Base-by-base conservation (phyloP, 2,329 filamentous ascomycete genomes). In the Fusarium goolgardi region DNA sequence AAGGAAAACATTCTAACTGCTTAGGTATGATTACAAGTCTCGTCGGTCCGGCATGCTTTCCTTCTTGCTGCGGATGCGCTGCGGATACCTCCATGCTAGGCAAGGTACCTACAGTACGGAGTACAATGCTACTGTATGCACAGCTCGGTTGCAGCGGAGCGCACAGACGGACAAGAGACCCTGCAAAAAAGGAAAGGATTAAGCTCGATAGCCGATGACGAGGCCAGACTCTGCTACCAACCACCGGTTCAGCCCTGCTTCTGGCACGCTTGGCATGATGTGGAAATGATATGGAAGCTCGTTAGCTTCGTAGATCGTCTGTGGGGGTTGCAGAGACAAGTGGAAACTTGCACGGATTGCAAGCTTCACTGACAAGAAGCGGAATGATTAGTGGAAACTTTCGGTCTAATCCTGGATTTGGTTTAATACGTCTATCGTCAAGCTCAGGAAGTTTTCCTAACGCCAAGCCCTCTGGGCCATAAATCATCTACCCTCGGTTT, bases 301-400 rank as follows among this genome's bases (percentile, higher is more conserved):
- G 58, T 57, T 61, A 65, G 62, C 31, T 51, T 62, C 35, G 45
- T 25, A 59, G 61, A 64, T 65, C 62, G 21, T 49, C 46, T 66
- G 63, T 45, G 63, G 63, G 63, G 63, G 52, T 50, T 40, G 21
- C 49, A 52, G 47, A 67, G 63, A 54, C 58, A 63, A 50, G 58
- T 67, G 63, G 47, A 58, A 58, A 67, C 64, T 67, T 27, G 39
- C 35, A 37, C 58, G 44, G 44, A 21, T 25, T 20, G 21, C 32
- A 45, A 63, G 40, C 23, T 37, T 50, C 46, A 50, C 46, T 50
- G 25, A 50, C 20, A 31, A 53, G 53, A 64, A 64, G 47, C 21
- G 53, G 59, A 43, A 65, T 59, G 61, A 59, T 64, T 54, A 39
- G 57, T 60, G 21, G 23, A 31, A 51, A 32, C 47, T 37, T 64